phyloP scores from a whole-genome alignment of 2,329 filamentous ascomycete genomes.

The Aureobasidium vineae region DNA sequence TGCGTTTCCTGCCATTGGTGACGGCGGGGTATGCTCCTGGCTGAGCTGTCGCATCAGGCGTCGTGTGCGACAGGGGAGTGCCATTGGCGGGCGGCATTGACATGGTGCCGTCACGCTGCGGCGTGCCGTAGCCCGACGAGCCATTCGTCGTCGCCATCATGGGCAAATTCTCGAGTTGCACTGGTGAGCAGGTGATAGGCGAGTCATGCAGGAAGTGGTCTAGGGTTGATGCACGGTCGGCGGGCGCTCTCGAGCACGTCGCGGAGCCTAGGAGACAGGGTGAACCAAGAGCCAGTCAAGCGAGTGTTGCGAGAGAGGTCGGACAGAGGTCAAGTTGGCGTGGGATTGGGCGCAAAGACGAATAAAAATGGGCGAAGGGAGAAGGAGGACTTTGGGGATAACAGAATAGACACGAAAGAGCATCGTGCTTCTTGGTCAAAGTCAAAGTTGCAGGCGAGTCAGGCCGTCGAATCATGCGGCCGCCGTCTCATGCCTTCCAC shows the following conservation, averaged over 20 bases:
- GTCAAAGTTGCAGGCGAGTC: background rate
- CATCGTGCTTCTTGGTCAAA: slow-evolving; percentile 4
- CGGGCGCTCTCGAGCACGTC: background rate
- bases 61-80: background rate
- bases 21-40: slow-evolving; percentile 22
- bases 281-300: background rate
- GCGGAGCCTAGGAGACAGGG: background rate
- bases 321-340: background rate
- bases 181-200: background rate
- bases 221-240: background rate
- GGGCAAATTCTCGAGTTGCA: slow-evolving; percentile 1
- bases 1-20: slow-evolving; percentile 37
- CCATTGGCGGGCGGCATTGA: background rate
- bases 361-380: background rate
- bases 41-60: background rate
- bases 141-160: slow-evolving; percentile 24
- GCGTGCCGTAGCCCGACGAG: slow-evolving; percentile 23
- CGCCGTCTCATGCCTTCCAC: background rate
- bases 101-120: slow-evolving; percentile 18
- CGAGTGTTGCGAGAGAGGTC: background rate
- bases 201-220: slow-evolving; percentile 18
- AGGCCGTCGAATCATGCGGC: slow-evolving; percentile 2
- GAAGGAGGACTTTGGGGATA: background rate
- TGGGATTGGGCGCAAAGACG: background rate
- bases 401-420: slow-evolving; percentile 10